Evolutionary conservation across 176 grass and related monocot species (phyloP), one percentile per base, ranked within the genome.

Genomic region (Elymus sibiricus): DNA sequence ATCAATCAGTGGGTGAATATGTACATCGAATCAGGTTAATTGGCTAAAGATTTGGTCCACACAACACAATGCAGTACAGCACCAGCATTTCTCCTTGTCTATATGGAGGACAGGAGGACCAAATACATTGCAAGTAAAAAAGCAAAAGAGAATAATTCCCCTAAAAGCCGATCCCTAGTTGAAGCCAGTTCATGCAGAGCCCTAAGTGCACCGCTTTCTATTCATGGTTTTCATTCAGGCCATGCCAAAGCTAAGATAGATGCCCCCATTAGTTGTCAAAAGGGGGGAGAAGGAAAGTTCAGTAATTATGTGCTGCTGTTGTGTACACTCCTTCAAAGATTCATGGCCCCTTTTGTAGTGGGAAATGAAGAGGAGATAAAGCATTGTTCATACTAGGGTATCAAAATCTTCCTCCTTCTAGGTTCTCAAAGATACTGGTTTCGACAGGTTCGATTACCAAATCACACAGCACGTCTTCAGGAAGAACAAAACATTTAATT

Each of bases 151-250:
- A 78, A 80, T 84, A 31, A 75, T 83, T 64, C 63, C 9, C 21
- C 44, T 15, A 25, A 65, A 65, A 40, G 40, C 14, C 27, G 61
- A 64, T 82, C 38, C 58, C 77, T 80, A 84, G 85, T 84, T 87
- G 85, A 87, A 79, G 89, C 85, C 89, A 91, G 85, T 80, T 77
- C 87, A 76, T 25, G 70, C 28, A 82, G 65, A 31, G 64, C 56
- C 29, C 76, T 78, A 78, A 38, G 66, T 83, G 62, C 58, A 38
- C 61, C 29, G 25, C 74, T 68, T 84, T 83, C 68, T 28, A 61
- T 80, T 56, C 15, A 8, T 27, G 22, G n/a, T 60, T 68, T 90
- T 46, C 55, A 58, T 61, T 59, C 27, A 81, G 43, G 70, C 13
- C 77, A 76, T 80, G 34, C 64, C 58, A 80, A 89, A 81, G 87